Base-by-base conservation (phyloP, 2,329 filamentous ascomycete species). In the Sclerotinia borealis region DNA sequence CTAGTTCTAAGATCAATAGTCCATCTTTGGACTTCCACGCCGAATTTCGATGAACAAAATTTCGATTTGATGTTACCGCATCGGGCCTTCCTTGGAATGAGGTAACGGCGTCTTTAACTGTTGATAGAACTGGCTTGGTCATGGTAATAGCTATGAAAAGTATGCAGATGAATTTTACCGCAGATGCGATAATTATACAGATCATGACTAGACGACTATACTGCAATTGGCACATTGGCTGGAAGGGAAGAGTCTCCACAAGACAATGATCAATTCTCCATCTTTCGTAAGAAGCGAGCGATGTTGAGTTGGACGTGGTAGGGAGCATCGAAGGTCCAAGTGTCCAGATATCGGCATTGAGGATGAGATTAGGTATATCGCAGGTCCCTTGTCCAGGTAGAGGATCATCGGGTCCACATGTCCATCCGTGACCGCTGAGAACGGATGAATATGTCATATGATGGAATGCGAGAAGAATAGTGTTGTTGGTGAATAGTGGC, bases 71-170 rank as follows among this genome's bases (percentile, higher is more conserved):
- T 1, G 73, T 76, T 1, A 66, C 72, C 0, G 61, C 63, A 65
- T 78, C 77, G 0, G 71, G 72, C 5, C 65, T 37, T 27, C 67
- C 67, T 3, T 77, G 65, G 50, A 78, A 79, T 0, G 75, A 76
- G 10, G 72, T 68, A 13, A 78, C 71, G 0, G 73, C 75, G 65
- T 77, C 76, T 7, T 76, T 76, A 2, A 74, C 68, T 0, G 75
- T 76, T 31, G 73, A 64, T 0, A 77, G 65, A 11, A 74, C 61
- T 1, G 64, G 63, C 25, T 68, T 64, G 5, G 63, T 39, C 29
- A 68, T 67, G 54, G 66, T 68, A 29, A 69, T 68, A 1, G 60
- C 31, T 19, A 62, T 34, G 15, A 56, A 15, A 1, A 62, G 0
- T 15, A 62, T 39, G 15, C 45, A 45, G 22, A 56, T n/a, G 8